Percentiles rank a stretch among this genome's conserved stretches.
phyloP scores from a whole-genome alignment of 2,329 filamentous ascomycete species.

The Colletotrichum sp. region DNA sequence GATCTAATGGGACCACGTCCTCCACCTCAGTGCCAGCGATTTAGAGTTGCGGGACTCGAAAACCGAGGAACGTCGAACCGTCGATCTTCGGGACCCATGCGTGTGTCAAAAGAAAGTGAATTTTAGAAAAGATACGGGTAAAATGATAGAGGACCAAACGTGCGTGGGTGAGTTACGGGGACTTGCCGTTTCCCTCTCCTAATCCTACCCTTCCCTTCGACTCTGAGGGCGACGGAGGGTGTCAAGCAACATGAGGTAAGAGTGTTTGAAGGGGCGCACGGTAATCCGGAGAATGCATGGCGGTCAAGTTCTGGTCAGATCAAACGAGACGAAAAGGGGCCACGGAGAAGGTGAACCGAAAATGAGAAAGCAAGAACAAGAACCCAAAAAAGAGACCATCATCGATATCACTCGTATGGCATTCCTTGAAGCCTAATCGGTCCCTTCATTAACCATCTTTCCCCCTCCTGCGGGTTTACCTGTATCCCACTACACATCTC shows the following conservation, averaged over 20 bases:
- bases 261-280: not conserved
- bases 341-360: not conserved
- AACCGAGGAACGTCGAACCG: slow-evolving; percentile 5
- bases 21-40: not conserved
- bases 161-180: not conserved
- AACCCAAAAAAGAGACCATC: not conserved
- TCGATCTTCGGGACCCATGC: slow-evolving; percentile 14
- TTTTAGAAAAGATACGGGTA: not conserved
- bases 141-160: not conserved
- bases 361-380: not conserved
- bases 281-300: not conserved
- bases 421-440: not conserved
- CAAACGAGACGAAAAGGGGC: not conserved
- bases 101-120: slow-evolving; percentile 2
- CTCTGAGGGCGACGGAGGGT: not conserved
- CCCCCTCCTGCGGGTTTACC: not conserved
- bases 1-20: not conserved
- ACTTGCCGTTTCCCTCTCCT: not conserved
- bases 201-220: not conserved
- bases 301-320: not conserved
- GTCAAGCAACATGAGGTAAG: not conserved
- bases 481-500: not conserved
- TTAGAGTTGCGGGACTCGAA: slow-evolving; percentile 18
- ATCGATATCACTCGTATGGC: not conserved
- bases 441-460: not conserved